Evolutionary conservation across 768 basidiomycete genomes (phyloP).

Genomic region (Naganishia randhawae): DNA sequence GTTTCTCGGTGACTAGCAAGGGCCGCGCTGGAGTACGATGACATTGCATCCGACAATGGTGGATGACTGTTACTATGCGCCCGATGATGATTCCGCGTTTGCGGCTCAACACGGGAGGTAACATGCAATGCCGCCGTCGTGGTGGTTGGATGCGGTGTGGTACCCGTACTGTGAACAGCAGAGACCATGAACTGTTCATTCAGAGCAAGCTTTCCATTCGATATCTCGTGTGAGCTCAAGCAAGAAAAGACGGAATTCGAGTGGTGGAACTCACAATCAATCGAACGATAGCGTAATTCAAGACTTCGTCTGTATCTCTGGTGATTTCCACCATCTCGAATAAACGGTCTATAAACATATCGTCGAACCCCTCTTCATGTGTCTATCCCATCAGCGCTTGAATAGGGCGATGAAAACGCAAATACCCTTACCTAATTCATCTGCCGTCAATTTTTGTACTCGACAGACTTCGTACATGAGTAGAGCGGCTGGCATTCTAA

Average conservation of each 20-base stretch:
- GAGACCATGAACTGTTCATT: conserved; percentile 99
- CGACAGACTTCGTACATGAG: conserved; percentile 89
- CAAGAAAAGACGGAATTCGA: background rate
- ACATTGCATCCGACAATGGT: background rate
- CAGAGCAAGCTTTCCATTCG: conserved; percentile 65
- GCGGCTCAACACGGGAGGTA: background rate
- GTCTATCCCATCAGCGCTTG: background rate
- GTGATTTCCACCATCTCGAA: conserved; percentile 94
- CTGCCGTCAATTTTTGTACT: conserved; percentile 73
- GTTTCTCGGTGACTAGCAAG: background rate
- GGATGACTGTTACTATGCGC: conserved; percentile 26
- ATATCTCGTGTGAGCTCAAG: background rate
- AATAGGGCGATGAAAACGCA: background rate
- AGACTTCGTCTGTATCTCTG: conserved; percentile 77
- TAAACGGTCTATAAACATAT: conserved; percentile 78
- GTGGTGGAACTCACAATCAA: conserved; percentile 64
- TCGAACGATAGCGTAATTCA: conserved; percentile 94
- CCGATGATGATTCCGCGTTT: conserved; percentile 19
- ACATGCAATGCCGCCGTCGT: conserved; percentile 14
- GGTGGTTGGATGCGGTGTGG: conserved; percentile 12
- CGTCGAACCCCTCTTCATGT: conserved; percentile 67
- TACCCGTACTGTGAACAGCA: background rate
- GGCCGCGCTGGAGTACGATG: background rate
- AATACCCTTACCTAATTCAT: conserved; percentile 71
- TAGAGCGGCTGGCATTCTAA: conserved; percentile 66